phyloP scores from a whole-genome alignment of 441 rosid species.

The Syzygium malaccense region DNA sequence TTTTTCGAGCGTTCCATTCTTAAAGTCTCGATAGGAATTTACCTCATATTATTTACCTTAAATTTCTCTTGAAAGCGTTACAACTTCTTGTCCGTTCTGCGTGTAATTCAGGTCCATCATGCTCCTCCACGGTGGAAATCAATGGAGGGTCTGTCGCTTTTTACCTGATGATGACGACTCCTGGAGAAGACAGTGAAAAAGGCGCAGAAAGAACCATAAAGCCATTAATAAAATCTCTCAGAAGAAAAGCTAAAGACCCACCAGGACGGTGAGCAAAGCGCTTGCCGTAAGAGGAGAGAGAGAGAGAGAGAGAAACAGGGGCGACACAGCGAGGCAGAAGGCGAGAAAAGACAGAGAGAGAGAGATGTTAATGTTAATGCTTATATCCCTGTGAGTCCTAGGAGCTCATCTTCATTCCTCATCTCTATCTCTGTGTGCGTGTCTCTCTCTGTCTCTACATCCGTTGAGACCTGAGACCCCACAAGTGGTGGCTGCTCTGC shows the following conservation, averaged over 20 bases:
- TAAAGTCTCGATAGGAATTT: neutral
- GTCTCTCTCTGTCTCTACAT: neutral
- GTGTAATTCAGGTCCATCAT: neutral
- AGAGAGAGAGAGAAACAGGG: neutral
- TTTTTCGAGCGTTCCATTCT: fast-evolving
- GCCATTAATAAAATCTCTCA: neutral
- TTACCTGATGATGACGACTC: neutral
- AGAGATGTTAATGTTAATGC: neutral
- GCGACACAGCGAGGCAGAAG: neutral
- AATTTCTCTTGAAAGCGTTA: neutral
- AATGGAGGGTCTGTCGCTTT: neutral
- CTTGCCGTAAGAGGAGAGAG: neutral
- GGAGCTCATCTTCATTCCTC: neutral
- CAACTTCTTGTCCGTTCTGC: neutral
- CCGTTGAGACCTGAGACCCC: neutral
- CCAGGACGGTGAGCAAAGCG: neutral
- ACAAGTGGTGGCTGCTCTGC: neutral
- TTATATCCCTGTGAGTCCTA: neutral
- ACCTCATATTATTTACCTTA: neutral
- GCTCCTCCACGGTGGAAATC: neutral
- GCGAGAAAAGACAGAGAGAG: neutral
- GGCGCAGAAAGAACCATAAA: neutral
- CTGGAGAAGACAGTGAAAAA: neutral
- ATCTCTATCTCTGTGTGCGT: neutral
- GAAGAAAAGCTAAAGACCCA: neutral